Conservation (phyloP, 371 early-diverging fungal genomes). For the Umbelopsis sp. region DNA sequence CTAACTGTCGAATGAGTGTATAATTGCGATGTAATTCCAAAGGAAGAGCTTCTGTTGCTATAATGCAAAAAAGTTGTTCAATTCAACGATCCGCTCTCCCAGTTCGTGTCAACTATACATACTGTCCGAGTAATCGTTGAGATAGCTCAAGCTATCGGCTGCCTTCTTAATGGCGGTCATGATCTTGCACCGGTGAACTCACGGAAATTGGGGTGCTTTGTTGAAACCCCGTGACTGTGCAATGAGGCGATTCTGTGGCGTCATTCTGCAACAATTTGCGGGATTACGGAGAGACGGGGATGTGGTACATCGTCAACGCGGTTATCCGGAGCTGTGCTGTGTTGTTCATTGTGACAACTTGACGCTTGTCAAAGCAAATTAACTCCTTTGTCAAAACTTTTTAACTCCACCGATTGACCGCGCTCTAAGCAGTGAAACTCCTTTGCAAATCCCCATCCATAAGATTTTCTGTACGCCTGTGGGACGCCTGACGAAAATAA, state of each 20-base stretch:
- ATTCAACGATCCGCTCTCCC: not conserved
- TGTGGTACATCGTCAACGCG: too few relatives aligned
- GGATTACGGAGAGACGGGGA: too few relatives aligned
- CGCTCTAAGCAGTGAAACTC: not conserved
- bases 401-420: not conserved
- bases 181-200: not conserved
- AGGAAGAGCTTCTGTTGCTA: slow-evolving; percentile 87
- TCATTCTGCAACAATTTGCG: too few relatives aligned
- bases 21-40: slow-evolving; percentile 90
- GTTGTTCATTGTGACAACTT: too few relatives aligned
- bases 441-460: too few relatives aligned
- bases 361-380: too few relatives aligned
- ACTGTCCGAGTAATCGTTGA: slow-evolving; percentile 86
- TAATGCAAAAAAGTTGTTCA: not conserved
- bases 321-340: too few relatives aligned
- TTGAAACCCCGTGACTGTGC: too few relatives aligned
- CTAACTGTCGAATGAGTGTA: slow-evolving; percentile 87
- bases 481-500: not conserved
- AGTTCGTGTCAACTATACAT: slow-evolving; percentile 24
- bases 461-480: not conserved
- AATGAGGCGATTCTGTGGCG: too few relatives aligned
- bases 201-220: too few relatives aligned
- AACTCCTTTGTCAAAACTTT: not conserved
- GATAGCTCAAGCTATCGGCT: slow-evolving; percentile 51
- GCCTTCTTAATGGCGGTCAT: slow-evolving; percentile 17